Conservation (phyloP, 2,329 filamentous ascomycete species). For the Leptographium radiaticola region DNA sequence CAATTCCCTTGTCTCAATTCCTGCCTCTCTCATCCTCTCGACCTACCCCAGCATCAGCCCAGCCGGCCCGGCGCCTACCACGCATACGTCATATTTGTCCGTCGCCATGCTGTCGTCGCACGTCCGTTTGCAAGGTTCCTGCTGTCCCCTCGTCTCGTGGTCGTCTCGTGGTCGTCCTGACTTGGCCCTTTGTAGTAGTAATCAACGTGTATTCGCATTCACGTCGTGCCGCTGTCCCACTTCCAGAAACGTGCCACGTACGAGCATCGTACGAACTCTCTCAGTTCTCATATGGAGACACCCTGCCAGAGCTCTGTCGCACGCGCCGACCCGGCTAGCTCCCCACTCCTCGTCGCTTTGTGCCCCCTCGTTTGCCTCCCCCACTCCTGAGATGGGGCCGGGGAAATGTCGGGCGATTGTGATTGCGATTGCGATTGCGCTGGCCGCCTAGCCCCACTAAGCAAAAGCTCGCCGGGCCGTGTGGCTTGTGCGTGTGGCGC, state of each 20-base stretch:
- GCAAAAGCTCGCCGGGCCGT: too few relatives aligned
- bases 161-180: not conserved
- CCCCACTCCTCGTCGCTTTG: not conserved
- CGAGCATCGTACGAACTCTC: not conserved
- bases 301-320: not conserved
- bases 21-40: slow-evolving; percentile 8
- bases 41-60: slow-evolving; percentile 24
- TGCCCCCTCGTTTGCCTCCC: not conserved
- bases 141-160: not conserved
- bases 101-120: not conserved
- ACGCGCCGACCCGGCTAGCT: not conserved
- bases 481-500: too few relatives aligned
- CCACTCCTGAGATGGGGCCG: not conserved
- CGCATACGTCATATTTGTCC: slow-evolving; percentile 10
- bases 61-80: slow-evolving; percentile 17
- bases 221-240: not conserved
- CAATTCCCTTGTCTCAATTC: not conserved
- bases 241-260: not conserved
- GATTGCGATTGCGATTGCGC: not conserved
- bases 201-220: not conserved
- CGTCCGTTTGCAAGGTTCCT: too few relatives aligned
- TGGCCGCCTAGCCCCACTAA: not conserved
- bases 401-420: not conserved
- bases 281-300: not conserved
- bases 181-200: not conserved